phyloP scores from a whole-genome alignment of 306 rosid species.

The Morella rubra region DNA sequence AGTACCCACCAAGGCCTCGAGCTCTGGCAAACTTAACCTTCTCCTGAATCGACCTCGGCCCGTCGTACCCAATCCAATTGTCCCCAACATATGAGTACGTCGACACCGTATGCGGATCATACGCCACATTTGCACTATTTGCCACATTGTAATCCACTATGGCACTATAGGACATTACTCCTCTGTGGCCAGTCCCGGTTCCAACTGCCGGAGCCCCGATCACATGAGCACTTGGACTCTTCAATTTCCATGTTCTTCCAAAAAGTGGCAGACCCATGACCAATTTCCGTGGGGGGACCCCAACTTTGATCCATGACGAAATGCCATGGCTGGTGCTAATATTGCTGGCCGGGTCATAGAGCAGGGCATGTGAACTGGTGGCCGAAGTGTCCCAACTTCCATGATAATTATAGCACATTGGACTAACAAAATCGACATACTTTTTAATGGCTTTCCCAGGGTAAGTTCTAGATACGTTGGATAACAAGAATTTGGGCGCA shows the following conservation, averaged over 20 bases:
- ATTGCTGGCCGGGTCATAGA: conserved; percentile 45
- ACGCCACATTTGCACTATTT: conserved; percentile 17
- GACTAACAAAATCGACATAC: conserved; percentile 61
- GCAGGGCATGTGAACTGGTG: conserved; percentile 44
- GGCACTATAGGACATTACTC: conserved; percentile 23
- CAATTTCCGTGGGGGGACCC: conserved; percentile 33
- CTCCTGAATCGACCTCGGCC: conserved; percentile 25
- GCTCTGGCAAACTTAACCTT: conserved; percentile 67
- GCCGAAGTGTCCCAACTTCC: conserved; percentile 43
- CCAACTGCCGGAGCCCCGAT: conserved; percentile 49
- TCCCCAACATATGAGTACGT: conserved; percentile 34
- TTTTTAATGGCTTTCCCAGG: conserved; percentile 42
- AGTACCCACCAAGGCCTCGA: conserved; percentile 65
- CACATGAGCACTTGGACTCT: conserved; percentile 35
- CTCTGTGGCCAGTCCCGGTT: conserved; percentile 51
- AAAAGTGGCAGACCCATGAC: conserved; percentile 71
- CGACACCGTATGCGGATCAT: conserved; percentile 38
- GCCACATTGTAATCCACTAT: conserved; percentile 16
- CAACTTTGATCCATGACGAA: conserved; percentile 56
- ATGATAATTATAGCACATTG: conserved; percentile 54
- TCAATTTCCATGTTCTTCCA: conserved; percentile 54
- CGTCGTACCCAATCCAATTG: conserved; percentile 60
- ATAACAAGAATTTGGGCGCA: conserved; percentile 36
- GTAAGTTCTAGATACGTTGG: conserved; percentile 20
- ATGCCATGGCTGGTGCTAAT: conserved; percentile 45